A percentile compares a stretch with the other conserved stretches of the same genome.
These are phyloP conservation scores for Vitis rupestris DNA, from an alignment of 164 flowering plant species.

Conservation along the genomic window DNA sequence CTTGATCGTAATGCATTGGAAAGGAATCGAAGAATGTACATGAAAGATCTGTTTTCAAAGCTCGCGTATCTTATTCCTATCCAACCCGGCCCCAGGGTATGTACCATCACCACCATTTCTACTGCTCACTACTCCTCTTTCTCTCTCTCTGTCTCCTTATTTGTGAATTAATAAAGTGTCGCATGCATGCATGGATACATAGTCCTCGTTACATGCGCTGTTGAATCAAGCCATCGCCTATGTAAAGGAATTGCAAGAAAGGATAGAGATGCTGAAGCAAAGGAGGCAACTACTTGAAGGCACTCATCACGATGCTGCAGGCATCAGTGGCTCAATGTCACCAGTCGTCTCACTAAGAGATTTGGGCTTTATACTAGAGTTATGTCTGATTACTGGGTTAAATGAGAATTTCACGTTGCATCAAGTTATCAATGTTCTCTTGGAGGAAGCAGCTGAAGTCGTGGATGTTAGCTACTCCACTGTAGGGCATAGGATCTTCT, in stretches of 20 bases:
- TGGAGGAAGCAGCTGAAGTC: too few species aligned
- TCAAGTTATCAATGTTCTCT: too few species aligned
- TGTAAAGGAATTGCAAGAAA: slow-evolving; percentile 3
- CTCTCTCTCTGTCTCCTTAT: not conserved
- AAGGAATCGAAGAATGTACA: not conserved
- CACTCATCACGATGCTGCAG: not conserved
- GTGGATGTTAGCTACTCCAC: too few species aligned
- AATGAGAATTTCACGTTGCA: too few species aligned
- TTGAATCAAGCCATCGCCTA: not conserved
- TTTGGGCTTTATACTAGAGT: too few species aligned
- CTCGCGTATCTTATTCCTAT: not conserved
- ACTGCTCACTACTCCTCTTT: not conserved
- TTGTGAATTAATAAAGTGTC: not conserved
- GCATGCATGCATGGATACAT: not conserved
- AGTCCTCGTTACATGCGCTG: not conserved
- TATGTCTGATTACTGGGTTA: too few species aligned
- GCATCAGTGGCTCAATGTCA: not conserved
- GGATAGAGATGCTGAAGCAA: not conserved
- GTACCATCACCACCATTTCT: not conserved
- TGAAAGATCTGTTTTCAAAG: not conserved
- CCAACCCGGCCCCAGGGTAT: not conserved
- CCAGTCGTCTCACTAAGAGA: not conserved
- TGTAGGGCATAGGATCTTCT: too few species aligned
- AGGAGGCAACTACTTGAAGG: not conserved
- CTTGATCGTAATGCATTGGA: not conserved